Evolutionary conservation across 2,329 filamentous ascomycete species (phyloP).

Genomic region (Cladosporium sp.): DNA sequence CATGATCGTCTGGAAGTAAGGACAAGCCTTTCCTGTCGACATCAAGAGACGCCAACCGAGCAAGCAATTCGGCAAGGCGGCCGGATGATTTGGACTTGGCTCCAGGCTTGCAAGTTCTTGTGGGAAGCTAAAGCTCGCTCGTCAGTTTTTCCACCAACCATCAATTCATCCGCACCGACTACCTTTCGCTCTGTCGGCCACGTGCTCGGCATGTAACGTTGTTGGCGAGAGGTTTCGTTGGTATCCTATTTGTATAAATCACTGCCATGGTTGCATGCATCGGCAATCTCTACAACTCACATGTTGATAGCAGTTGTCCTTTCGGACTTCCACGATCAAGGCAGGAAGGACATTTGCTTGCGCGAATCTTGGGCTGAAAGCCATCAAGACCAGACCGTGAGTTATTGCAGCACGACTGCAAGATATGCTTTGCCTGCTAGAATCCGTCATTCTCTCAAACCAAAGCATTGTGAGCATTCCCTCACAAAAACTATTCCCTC

Average conservation of each 20-base stretch:
- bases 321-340: no score
- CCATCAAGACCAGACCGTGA: not conserved
- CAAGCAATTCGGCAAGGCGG: constrained; percentile 1
- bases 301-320: no score
- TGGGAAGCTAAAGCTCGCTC: not conserved
- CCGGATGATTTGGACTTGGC: constrained; percentile 2
- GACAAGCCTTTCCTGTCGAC: not conserved
- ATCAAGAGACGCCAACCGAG: constrained; percentile 5
- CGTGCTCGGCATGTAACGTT: not conserved
- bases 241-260: no score
- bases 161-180: not conserved
- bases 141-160: constrained; percentile 1
- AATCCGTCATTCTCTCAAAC: no score
- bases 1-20: not conserved
- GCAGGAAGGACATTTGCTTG: no score
- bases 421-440: no score
- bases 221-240: not conserved
- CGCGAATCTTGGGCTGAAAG: no score
- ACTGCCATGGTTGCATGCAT: no score
- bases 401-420: no score
- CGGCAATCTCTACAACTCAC: no score
- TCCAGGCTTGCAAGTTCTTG: constrained; percentile 4
- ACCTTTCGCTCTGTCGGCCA: not conserved
- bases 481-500: no score
- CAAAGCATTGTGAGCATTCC: not conserved